These are phyloP conservation scores for Cercophora samala DNA, from an alignment of 495 filamentous ascomycete genomes.

Conservation along the genomic window DNA sequence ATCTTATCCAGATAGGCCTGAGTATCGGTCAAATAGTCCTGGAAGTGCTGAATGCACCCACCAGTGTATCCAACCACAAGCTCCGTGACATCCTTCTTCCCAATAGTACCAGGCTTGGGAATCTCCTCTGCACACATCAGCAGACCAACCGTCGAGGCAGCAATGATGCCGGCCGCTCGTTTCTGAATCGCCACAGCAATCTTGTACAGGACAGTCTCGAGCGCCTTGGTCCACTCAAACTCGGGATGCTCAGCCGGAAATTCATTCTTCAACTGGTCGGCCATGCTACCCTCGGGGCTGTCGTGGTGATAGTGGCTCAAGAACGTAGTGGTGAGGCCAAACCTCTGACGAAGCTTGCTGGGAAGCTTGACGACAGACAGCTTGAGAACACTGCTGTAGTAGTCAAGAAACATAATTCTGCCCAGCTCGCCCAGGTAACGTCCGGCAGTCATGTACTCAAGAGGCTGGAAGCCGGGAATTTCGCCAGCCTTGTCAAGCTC, in stretches of 20 bases:
- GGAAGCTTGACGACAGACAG: slow-evolving; percentile 48
- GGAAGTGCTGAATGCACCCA: slow-evolving; percentile 74
- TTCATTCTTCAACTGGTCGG: slow-evolving; percentile 50
- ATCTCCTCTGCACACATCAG: slow-evolving; percentile 66
- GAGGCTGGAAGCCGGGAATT: slow-evolving; percentile 75
- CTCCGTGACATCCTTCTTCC: slow-evolving; percentile 36
- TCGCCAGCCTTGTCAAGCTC: slow-evolving; percentile 63
- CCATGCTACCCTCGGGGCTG: slow-evolving; percentile 45
- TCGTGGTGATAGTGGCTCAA: slow-evolving; percentile 61
- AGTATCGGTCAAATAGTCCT: slow-evolving; percentile 65
- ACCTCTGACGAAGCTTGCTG: slow-evolving; percentile 55
- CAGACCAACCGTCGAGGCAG: slow-evolving; percentile 66
- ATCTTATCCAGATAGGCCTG: slow-evolving; percentile 65
- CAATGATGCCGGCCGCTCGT: slow-evolving; percentile 68
- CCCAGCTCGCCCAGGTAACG: slow-evolving; percentile 82
- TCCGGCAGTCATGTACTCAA: slow-evolving; percentile 85
- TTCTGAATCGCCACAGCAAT: slow-evolving; percentile 63
- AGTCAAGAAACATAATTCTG: slow-evolving; percentile 66
- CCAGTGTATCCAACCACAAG: slow-evolving; percentile 75
- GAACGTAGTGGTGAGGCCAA: slow-evolving; percentile 69
- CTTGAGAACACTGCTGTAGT: slow-evolving; percentile 49
- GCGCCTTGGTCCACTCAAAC: slow-evolving; percentile 58
- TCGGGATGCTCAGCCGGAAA: slow-evolving; percentile 48
- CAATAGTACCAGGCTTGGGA: slow-evolving; percentile 17
- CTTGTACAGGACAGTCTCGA: slow-evolving; percentile 54